A percentile compares a stretch with the other conserved stretches of the same genome.
Evolutionary conservation across 306 rosid species (phyloP).

Genomic region (Clitoria ternatea): DNA sequence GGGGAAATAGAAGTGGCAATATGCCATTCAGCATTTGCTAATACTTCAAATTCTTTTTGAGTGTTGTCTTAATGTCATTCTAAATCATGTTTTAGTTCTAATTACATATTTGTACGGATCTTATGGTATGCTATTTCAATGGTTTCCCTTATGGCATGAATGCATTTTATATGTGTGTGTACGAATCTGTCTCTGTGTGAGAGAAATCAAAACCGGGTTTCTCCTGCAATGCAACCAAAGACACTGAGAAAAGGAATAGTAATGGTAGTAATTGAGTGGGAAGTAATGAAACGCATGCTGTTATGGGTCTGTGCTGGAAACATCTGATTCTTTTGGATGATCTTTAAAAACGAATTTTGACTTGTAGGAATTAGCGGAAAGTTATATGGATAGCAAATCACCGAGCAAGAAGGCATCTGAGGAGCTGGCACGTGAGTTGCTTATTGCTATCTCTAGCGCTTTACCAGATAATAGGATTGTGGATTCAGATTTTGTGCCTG

Average conservation of each 20-base stretch:
- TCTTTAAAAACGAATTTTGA: constrained; percentile 2
- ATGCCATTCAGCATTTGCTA: background rate
- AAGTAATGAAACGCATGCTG: background rate
- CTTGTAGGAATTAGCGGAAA: constrained; percentile 25
- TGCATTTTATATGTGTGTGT: background rate
- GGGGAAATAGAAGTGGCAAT: background rate
- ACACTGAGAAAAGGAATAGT: background rate
- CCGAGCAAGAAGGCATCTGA: constrained; percentile 24
- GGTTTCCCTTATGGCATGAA: background rate
- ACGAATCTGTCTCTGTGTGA: background rate
- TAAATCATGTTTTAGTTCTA: background rate
- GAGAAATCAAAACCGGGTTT: background rate
- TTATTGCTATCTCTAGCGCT: constrained; percentile 34
- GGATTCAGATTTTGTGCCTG: constrained; percentile 18
- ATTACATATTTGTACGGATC: background rate
- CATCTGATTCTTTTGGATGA: background rate
- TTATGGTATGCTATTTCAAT: background rate
- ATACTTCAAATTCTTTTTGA: background rate
- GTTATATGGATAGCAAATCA: constrained; percentile 37
- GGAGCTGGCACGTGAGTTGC: constrained; percentile 39
- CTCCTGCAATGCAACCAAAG: background rate
- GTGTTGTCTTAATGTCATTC: background rate
- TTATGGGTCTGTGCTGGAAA: background rate
- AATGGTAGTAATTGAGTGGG: background rate
- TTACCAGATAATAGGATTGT: constrained; percentile 24